A percentile compares a stretch with the other conserved stretches of the same genome.
Evolutionary conservation across 208 protist species (phyloP).

Genomic region (Leptomonas pyrrhocoris): DNA sequence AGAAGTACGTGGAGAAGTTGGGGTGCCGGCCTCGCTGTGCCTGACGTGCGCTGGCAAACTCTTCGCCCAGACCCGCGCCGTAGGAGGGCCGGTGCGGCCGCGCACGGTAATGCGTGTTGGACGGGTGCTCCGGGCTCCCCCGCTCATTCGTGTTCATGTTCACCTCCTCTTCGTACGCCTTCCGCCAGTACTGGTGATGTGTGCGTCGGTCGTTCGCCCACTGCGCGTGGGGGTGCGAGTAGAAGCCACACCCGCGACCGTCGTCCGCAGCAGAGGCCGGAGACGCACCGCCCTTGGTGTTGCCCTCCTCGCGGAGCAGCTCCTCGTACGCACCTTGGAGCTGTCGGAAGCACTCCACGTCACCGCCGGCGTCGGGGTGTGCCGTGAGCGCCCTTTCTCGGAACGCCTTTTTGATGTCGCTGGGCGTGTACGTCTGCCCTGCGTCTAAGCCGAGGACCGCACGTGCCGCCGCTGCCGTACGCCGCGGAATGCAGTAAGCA

Average conservation of each 20-base stretch:
- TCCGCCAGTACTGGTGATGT: conserved; percentile 22
- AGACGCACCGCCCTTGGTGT: not conserved
- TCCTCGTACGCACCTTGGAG: conserved; percentile 58
- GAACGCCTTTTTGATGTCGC: conserved; percentile 64
- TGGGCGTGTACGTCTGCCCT: conserved; percentile 19
- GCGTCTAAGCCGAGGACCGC: conserved; percentile 24
- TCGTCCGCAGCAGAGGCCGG: too few relatives aligned
- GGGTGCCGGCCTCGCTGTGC: conserved; percentile 9
- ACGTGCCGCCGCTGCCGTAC: not conserved
- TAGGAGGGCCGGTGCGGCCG: conserved; percentile 19
- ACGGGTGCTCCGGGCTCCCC: conserved; percentile 20
- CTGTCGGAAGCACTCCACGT: conserved; percentile 42
- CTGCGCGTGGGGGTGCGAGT: conserved; percentile 27
- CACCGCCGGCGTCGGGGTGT: conserved; percentile 62
- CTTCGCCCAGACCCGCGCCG: conserved; percentile 30
- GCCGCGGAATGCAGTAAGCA: not conserved
- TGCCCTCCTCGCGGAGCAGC: conserved; percentile 34
- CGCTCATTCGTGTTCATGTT: conserved; percentile 27
- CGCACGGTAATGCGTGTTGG: conserved; percentile 23
- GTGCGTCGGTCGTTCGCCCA: conserved; percentile 10
- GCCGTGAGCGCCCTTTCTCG: conserved; percentile 49
- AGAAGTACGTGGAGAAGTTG: conserved; percentile 59
- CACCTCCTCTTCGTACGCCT: conserved; percentile 22
- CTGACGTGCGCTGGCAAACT: conserved; percentile 15
- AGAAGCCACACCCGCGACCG: conserved; percentile 20